Conservation (phyloP, 176 grass and related monocot genomes). For the Aegilops tauschii region DNA sequence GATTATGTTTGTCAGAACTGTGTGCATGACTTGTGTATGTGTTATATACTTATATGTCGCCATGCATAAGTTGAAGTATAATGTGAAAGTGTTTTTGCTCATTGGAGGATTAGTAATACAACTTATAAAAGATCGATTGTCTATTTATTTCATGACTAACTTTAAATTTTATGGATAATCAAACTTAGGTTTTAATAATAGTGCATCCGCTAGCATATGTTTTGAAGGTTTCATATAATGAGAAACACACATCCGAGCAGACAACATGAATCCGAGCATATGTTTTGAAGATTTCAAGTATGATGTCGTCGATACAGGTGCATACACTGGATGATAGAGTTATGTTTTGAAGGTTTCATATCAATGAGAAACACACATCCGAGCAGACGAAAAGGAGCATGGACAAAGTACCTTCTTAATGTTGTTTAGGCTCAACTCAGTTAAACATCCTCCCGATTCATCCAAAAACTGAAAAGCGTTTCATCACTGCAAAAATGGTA, state of each 20-base stretch:
- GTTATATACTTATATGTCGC: not conserved
- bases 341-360: not conserved
- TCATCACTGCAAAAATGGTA: slow-evolving; percentile 60
- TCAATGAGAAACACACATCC: not conserved
- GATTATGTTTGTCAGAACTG: not conserved
- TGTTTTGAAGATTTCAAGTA: not conserved
- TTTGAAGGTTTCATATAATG: too few species aligned
- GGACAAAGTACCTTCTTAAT: slow-evolving; percentile 60
- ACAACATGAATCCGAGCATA: too few species aligned
- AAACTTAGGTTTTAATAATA: not conserved
- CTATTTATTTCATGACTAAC: not conserved
- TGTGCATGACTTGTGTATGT: not conserved
- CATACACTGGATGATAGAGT: not conserved
- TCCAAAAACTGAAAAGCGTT: slow-evolving; percentile 78
- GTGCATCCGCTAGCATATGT: not conserved
- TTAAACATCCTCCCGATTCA: slow-evolving; percentile 70
- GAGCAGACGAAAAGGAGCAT: slow-evolving; percentile 14
- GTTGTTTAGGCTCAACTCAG: slow-evolving; percentile 81
- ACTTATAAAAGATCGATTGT: not conserved
- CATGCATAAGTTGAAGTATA: not conserved
- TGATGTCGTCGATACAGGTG: not conserved
- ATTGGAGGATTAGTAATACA: not conserved
- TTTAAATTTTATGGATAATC: not conserved
- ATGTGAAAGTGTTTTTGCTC: not conserved
- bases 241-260: too few species aligned